phyloP scores from a whole-genome alignment of 768 basidiomycete genomes.

The Peribolospora kevripleyi region DNA sequence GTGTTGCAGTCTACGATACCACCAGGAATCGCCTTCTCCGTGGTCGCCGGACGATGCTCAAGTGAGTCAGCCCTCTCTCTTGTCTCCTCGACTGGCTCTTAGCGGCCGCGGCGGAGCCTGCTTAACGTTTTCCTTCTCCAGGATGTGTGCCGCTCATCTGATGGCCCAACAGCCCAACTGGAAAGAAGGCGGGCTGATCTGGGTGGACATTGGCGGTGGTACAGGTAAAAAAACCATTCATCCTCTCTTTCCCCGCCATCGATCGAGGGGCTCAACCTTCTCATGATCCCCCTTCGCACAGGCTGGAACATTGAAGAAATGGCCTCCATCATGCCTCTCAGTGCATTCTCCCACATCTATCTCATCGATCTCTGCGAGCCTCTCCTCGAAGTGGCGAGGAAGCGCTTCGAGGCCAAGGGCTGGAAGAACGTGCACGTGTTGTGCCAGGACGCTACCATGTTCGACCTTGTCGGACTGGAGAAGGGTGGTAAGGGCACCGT shows the following conservation, averaged over 20 bases:
- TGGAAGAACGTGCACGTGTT: conserved; percentile 51
- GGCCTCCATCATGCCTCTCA: conserved; percentile 31
- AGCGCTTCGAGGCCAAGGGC: conserved; percentile 37
- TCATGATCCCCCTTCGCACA: too few relatives aligned
- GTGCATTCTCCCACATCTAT: conserved; percentile 41
- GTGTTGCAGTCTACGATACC: conserved; percentile 34
- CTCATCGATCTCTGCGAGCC: conserved; percentile 48
- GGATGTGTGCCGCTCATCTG: conserved; percentile 37
- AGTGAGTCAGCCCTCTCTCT: conserved; percentile 7
- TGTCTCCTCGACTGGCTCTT: too few relatives aligned
- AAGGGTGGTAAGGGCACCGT: conserved; percentile 27
- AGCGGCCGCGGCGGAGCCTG: too few relatives aligned
- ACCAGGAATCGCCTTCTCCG: conserved; percentile 38
- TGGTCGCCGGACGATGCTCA: conserved; percentile 48
- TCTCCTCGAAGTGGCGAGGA: conserved; percentile 42
- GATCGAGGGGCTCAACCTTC: conserved; percentile 1
- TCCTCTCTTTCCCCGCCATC: background rate
- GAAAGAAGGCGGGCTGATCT: conserved; percentile 29
- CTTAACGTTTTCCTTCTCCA: too few relatives aligned
- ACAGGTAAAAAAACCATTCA: conserved; percentile 21
- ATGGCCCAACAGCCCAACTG: conserved; percentile 20
- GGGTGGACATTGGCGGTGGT: conserved; percentile 59
- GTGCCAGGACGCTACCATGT: conserved; percentile 46
- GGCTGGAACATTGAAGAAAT: conserved; percentile 51
- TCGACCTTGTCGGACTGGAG: conserved; percentile 39